A percentile compares a stretch with the other conserved stretches of the same genome.
Evolutionary conservation across 352 stramenopile genomes (phyloP).

Genomic region (Globisporangium polare): DNA sequence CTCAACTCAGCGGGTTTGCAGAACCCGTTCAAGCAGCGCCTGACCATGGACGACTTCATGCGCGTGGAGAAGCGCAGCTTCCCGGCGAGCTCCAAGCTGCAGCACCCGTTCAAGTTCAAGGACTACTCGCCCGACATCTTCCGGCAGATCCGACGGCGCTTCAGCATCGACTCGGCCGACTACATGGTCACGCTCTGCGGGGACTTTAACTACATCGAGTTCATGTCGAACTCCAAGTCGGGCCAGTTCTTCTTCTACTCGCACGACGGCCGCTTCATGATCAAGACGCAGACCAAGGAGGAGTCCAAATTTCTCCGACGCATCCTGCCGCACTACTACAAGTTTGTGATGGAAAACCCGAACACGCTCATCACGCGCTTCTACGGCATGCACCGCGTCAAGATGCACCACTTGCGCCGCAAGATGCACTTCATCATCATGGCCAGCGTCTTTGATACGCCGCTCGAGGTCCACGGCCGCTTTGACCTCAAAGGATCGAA

Average conservation of each 20-base stretch:
- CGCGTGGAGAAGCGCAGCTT: constrained; percentile 75
- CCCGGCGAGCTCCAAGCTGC: constrained; percentile 67
- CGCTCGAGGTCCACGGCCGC: constrained; percentile 87
- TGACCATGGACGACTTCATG: constrained; percentile 92
- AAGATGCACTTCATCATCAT: constrained; percentile 97
- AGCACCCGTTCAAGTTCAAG: constrained; percentile 88
- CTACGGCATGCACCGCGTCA: constrained; percentile 97
- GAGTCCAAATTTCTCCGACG: constrained; percentile 97
- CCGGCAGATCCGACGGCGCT: constrained; percentile 71
- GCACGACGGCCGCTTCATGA: constrained; percentile 96
- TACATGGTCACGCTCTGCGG: constrained; percentile 92
- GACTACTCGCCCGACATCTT: constrained; percentile 92
- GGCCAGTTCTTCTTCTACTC: constrained; percentile 99
- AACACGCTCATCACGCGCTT: constrained; percentile 98
- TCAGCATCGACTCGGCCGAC: constrained; percentile 73
- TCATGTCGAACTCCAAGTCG: constrained; percentile 98
- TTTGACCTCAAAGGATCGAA: constrained; percentile 92
- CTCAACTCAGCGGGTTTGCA: constrained; percentile 90
- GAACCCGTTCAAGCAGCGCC: constrained; percentile 71
- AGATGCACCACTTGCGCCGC: constrained; percentile 93
- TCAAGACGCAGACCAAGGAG: constrained; percentile 99
- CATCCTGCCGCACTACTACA: constrained; percentile 98
- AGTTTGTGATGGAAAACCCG: constrained; percentile 95
- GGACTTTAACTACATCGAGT: constrained; percentile 97
- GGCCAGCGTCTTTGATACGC: constrained; percentile 96